A percentile compares a stretch with the other conserved stretches of the same genome.
phyloP scores from a whole-genome alignment of 805 yeast genomes.

The Yamadazyma tumulicola region DNA sequence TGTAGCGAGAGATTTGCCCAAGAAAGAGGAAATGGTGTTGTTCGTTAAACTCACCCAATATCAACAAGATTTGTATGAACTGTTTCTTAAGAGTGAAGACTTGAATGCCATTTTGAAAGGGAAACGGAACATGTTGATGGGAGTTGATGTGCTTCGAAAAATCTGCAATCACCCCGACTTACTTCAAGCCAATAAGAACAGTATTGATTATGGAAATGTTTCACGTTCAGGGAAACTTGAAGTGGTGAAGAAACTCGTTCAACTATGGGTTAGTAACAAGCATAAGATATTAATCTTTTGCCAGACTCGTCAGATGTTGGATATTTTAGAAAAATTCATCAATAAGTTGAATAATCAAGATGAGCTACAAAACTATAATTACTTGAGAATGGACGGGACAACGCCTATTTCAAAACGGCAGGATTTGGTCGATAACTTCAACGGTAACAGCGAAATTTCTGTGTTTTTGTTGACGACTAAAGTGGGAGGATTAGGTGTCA shows the following conservation, averaged over 20 bases:
- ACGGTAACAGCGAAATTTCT: slow-evolving; percentile 51
- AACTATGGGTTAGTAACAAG: slow-evolving; percentile 71
- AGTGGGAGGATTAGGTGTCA: slow-evolving; percentile 95
- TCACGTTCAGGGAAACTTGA: slow-evolving; percentile 83
- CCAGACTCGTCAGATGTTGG: slow-evolving; percentile 92
- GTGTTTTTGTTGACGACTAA: slow-evolving; percentile 86
- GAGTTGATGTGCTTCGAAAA: slow-evolving; percentile 85
- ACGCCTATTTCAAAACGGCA: slow-evolving; percentile 81
- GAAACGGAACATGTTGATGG: slow-evolving; percentile 75
- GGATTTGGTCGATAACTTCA: slow-evolving; percentile 74
- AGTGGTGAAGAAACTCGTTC: slow-evolving; percentile 71
- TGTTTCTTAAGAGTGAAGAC: slow-evolving; percentile 75
- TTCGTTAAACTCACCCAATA: slow-evolving; percentile 80
- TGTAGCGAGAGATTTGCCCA: slow-evolving; percentile 92
- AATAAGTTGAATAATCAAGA: slow-evolving; percentile 15
- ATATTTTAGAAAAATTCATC: slow-evolving; percentile 72
- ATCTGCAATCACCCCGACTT: slow-evolving; percentile 97
- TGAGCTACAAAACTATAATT: slow-evolving; percentile 28
- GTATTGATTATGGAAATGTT: slow-evolving; percentile 51
- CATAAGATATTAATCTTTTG: slow-evolving; percentile 84
- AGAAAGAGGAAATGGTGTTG: slow-evolving; percentile 89
- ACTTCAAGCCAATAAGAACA: slow-evolving; percentile 35
- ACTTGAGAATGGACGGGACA: slow-evolving; percentile 90
- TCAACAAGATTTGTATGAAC: slow-evolving; percentile 72
- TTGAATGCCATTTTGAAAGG: slow-evolving; percentile 69